A percentile compares a stretch with the other conserved stretches of the same genome.
Evolutionary conservation across 106 monocot genomes (phyloP).

Genomic region (Apostasia shenzhenica): DNA sequence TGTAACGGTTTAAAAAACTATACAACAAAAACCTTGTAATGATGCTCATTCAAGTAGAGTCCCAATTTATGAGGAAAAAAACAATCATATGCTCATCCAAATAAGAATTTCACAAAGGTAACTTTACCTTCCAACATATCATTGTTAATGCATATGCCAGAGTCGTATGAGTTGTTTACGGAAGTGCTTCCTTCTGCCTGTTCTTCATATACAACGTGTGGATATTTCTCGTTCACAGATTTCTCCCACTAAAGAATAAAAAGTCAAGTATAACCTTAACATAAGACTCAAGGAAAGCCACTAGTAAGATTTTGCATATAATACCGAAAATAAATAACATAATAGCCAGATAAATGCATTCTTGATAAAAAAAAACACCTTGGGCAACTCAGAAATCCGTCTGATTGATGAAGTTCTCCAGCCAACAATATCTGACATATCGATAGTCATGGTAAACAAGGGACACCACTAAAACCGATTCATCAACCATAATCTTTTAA

Average conservation of each 20-base stretch:
- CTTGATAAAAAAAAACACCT: slow-evolving; percentile 33
- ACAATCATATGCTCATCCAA: neutral
- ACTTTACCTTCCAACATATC: slow-evolving; percentile 78
- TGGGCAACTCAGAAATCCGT: slow-evolving; percentile 75
- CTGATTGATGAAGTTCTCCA: slow-evolving; percentile 99
- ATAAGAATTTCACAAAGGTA: neutral
- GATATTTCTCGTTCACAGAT: slow-evolving; percentile 55
- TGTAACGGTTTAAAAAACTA: too few relatives aligned
- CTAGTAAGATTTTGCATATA: neutral
- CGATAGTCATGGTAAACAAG: slow-evolving; percentile 27
- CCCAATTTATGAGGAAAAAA: neutral
- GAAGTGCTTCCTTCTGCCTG: slow-evolving; percentile 26
- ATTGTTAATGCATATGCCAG: slow-evolving; percentile 7
- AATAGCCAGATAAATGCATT: neutral
- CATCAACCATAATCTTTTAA: too few relatives aligned
- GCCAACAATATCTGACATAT: slow-evolving; percentile 81
- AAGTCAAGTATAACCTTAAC: neutral
- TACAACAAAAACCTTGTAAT: too few relatives aligned
- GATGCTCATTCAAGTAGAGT: too few relatives aligned
- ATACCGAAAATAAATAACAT: neutral
- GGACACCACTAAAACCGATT: neutral
- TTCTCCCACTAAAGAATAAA: slow-evolving; percentile 46
- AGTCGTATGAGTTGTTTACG: slow-evolving; percentile 8
- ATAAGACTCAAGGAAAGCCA: neutral
- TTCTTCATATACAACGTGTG: slow-evolving; percentile 84